phyloP scores from a whole-genome alignment of 441 rosid species.

The Pelargonium fulgidum region DNA sequence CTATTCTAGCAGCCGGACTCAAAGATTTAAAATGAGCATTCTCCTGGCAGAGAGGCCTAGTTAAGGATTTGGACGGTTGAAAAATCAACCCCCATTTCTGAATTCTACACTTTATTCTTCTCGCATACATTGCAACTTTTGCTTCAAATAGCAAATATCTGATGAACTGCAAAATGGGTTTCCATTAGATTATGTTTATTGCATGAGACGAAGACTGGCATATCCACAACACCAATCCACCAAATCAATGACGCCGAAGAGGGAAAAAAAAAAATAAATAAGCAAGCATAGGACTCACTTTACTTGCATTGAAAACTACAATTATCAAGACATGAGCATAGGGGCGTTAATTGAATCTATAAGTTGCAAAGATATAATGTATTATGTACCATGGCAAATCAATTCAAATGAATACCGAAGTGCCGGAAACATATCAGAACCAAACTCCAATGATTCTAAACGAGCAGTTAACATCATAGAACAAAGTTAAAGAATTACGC shows the following conservation, averaged over 20 bases:
- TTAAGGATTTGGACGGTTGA: conserved; percentile 38
- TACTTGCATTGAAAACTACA: not conserved
- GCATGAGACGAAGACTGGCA: not conserved
- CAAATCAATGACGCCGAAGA: not conserved
- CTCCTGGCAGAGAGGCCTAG: conserved; percentile 32
- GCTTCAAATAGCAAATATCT: conserved; percentile 17
- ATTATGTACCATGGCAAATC: not conserved
- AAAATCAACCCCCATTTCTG: conserved; percentile 50
- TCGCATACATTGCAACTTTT: conserved; percentile 56
- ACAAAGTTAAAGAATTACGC: not conserved
- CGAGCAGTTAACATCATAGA: not conserved
- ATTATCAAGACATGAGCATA: not conserved
- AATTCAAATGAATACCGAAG: not conserved
- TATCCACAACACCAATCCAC: not conserved
- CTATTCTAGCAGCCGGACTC: conserved; percentile 19
- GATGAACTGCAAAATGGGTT: conserved; percentile 18
- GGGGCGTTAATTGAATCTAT: not conserved
- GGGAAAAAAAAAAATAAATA: not conserved
- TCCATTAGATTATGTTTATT: not conserved
- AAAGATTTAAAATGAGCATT: conserved; percentile 24
- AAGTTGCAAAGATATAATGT: not conserved
- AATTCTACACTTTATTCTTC: conserved; percentile 43
- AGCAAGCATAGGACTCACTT: not conserved
- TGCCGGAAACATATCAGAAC: not conserved
- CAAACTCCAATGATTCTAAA: not conserved